Percentiles rank a stretch among this genome's conserved stretches.
phyloP scores from a whole-genome alignment of 352 stramenopile species.

The Peronospora belbahrii region DNA sequence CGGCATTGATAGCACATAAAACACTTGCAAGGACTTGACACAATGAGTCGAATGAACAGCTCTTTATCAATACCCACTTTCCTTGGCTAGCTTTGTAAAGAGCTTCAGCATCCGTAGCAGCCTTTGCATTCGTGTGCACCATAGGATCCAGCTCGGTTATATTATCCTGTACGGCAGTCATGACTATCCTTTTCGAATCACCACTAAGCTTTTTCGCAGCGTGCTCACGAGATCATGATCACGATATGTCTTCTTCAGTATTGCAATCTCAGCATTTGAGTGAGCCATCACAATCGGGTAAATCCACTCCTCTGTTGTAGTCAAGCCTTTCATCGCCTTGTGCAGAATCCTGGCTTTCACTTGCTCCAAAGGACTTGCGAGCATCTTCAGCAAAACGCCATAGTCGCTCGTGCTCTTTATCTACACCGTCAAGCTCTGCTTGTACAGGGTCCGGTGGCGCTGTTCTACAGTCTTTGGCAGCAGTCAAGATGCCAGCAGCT shows the following conservation, averaged over 20 bases:
- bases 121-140: constrained; percentile 49
- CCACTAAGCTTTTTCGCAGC: constrained; percentile 41
- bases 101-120: constrained; percentile 35
- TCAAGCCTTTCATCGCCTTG: constrained; percentile 63
- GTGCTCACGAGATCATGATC: constrained; percentile 42
- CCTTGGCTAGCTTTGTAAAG: constrained; percentile 68
- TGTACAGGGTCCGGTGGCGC: constrained; percentile 38
- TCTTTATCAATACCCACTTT: constrained; percentile 51
- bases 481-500: constrained; percentile 8
- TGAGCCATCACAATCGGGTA: constrained; percentile 56
- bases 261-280: constrained; percentile 50
- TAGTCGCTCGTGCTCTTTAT: constrained; percentile 47
- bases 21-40: constrained; percentile 35
- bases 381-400: constrained; percentile 56
- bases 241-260: constrained; percentile 64
- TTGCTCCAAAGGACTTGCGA: constrained; percentile 61
- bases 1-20: constrained; percentile 34
- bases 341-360: constrained; percentile 53
- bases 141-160: constrained; percentile 33
- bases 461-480: constrained; percentile 16
- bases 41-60: constrained; percentile 40
- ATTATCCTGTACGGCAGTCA: constrained; percentile 31
- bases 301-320: constrained; percentile 53
- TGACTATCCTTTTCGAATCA: constrained; percentile 50
- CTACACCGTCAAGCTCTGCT: constrained; percentile 48